Percentiles rank a stretch among this genome's conserved stretches.
Evolutionary conservation across 306 rosid species (phyloP).

Genomic region (Crataegus laevigata): DNA sequence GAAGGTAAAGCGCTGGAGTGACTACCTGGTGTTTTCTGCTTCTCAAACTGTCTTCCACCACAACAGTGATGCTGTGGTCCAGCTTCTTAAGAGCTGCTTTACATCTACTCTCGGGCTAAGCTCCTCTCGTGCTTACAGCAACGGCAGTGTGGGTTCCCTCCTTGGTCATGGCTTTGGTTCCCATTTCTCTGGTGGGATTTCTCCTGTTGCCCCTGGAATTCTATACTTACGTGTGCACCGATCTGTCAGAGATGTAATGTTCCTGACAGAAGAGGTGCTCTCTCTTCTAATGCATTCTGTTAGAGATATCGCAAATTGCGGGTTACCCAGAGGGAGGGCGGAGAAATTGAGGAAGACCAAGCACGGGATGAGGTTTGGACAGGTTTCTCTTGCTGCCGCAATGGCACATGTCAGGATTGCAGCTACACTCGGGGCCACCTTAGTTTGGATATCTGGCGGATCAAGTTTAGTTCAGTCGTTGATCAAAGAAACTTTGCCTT

Average conservation of each 20-base stretch:
- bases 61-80: constrained; percentile 80
- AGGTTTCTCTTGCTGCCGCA: constrained; percentile 62
- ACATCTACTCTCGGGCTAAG: constrained; percentile 71
- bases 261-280: constrained; percentile 65
- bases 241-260: constrained; percentile 56
- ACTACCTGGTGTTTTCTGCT: constrained; percentile 62
- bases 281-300: constrained; percentile 69
- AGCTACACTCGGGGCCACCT: constrained; percentile 75
- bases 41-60: constrained; percentile 81
- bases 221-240: constrained; percentile 73
- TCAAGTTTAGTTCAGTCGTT: constrained; percentile 52
- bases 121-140: constrained; percentile 31
- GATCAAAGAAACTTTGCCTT: constrained; percentile 70
- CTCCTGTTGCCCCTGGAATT: constrained; percentile 90
- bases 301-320: constrained; percentile 57
- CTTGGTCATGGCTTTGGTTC: constrained; percentile 74
- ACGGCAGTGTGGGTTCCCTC: constrained; percentile 73
- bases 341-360: constrained; percentile 53
- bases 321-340: constrained; percentile 39
- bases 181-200: constrained; percentile 50
- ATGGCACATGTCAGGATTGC: constrained; percentile 70
- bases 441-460: constrained; percentile 90
- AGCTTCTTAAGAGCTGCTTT: constrained; percentile 86
- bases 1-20: constrained; percentile 84
- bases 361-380: constrained; percentile 60